phyloP scores from a whole-genome alignment of 768 basidiomycete genomes.

The Auriculariales sp. region DNA sequence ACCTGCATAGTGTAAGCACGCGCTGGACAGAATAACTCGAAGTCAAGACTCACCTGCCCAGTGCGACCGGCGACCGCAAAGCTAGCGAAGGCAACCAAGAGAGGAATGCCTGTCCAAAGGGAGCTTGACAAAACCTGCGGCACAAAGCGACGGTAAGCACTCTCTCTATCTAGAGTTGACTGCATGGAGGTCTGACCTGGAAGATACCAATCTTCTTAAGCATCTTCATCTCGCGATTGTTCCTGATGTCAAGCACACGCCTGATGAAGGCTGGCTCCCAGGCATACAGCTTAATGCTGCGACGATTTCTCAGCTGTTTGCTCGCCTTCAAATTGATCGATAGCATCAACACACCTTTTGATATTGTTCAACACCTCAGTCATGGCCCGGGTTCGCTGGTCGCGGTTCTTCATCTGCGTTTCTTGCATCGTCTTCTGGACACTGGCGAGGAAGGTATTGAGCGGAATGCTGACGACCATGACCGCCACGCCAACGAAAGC shows the following conservation, averaged over 20 bases:
- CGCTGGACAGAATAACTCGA: slow-evolving; percentile 43
- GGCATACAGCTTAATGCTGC: slow-evolving; percentile 77
- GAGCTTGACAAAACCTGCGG: slow-evolving; percentile 26
- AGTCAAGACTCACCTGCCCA: slow-evolving; percentile 18
- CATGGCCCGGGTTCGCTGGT: slow-evolving; percentile 75
- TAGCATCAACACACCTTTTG: slow-evolving; percentile 36
- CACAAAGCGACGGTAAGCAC: not conserved
- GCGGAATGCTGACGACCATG: slow-evolving; percentile 70
- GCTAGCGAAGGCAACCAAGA: slow-evolving; percentile 71
- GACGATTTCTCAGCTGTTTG: not conserved
- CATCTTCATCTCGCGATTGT: slow-evolving; percentile 70
- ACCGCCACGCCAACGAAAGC: slow-evolving; percentile 81
- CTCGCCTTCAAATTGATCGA: not conserved
- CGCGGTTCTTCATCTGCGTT: slow-evolving; percentile 87
- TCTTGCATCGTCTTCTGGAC: slow-evolving; percentile 65
- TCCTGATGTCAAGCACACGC: slow-evolving; percentile 64
- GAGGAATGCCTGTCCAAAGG: slow-evolving; percentile 55
- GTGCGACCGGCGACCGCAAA: slow-evolving; percentile 50
- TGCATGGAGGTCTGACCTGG: slow-evolving; percentile 31
- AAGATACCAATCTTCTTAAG: slow-evolving; percentile 69
- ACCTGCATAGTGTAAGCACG: too few relatives aligned
- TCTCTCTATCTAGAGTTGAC: too few relatives aligned
- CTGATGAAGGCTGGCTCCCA: slow-evolving; percentile 89
- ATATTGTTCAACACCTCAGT: slow-evolving; percentile 89
- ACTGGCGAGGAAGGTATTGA: slow-evolving; percentile 60